A percentile compares a stretch with the other conserved stretches of the same genome.
These are phyloP conservation scores for Penicillium herquei DNA, from an alignment of 495 filamentous ascomycete species.

Conservation along the genomic window DNA sequence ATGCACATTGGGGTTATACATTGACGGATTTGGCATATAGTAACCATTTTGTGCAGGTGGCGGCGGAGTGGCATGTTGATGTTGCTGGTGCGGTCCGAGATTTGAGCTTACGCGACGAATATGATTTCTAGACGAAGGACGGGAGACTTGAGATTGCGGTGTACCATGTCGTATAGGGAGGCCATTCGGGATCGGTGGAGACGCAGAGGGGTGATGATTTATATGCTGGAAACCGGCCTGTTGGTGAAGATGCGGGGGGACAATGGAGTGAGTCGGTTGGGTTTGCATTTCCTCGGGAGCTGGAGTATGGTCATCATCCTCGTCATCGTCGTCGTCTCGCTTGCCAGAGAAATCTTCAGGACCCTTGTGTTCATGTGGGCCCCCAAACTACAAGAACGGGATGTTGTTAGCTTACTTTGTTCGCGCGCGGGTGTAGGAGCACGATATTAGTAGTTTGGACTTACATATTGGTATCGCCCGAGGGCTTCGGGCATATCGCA, in stretches of 20 bases:
- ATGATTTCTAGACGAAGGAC: slow-evolving; percentile 81
- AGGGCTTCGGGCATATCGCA: slow-evolving; percentile 88
- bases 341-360: slow-evolving; percentile 88
- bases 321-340: slow-evolving; percentile 79
- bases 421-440: neutral
- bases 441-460: slow-evolving; percentile 31
- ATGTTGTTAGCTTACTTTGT: slow-evolving; percentile 6
- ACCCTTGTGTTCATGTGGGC: slow-evolving; percentile 93
- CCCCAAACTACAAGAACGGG: slow-evolving; percentile 65
- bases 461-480: slow-evolving; percentile 81
- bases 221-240: slow-evolving; percentile 74
- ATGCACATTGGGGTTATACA: slow-evolving; percentile 74
- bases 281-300: slow-evolving; percentile 59
- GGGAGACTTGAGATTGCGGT: slow-evolving; percentile 75
- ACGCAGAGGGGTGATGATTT: slow-evolving; percentile 81
- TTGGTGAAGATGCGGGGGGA: slow-evolving; percentile 77
- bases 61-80: slow-evolving; percentile 55
- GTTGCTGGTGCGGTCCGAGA: slow-evolving; percentile 64
- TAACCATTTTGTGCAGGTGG: slow-evolving; percentile 73
- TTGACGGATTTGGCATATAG: slow-evolving; percentile 81
- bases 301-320: slow-evolving; percentile 72
- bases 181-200: slow-evolving; percentile 85
- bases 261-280: slow-evolving; percentile 49
- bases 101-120: slow-evolving; percentile 73
- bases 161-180: slow-evolving; percentile 73